Evolutionary conservation across 1,284 basidiomycete species (phyloP).

Genomic region (Rhodofomes roseus): DNA sequence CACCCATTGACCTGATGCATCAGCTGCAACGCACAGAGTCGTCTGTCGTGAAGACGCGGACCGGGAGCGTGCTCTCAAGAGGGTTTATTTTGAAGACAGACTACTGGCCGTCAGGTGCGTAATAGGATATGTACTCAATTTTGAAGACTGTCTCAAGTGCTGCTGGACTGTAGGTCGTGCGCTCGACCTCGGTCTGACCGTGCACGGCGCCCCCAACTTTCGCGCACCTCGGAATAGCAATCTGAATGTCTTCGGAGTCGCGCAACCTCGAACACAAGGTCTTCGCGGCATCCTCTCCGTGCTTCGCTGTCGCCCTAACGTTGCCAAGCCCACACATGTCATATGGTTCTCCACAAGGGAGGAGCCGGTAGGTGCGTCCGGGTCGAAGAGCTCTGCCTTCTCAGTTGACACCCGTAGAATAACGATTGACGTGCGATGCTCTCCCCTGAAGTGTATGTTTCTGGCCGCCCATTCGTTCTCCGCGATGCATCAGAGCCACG

Average conservation of each 20-base stretch:
- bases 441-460: constrained; percentile 72
- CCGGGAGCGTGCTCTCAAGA: constrained; percentile 85
- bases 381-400: neutral
- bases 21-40: constrained; percentile 61
- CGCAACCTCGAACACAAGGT: constrained; percentile 93
- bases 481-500: constrained; percentile 87
- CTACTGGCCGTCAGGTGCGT: constrained; percentile 79
- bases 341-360: constrained; percentile 86
- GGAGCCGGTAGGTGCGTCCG: constrained; percentile 64
- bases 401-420: constrained; percentile 5
- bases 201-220: constrained; percentile 96
- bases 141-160: neutral
- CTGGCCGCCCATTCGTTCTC: constrained; percentile 94
- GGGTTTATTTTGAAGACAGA: constrained; percentile 95
- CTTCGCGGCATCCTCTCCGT: constrained; percentile 90
- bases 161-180: constrained; percentile 61
- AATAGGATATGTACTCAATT: neutral
- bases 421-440: constrained; percentile 16
- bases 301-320: constrained; percentile 73
- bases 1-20: constrained; percentile 53
- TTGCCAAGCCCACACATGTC: constrained; percentile 60
- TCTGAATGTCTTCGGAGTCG: constrained; percentile 89
- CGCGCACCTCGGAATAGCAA: constrained; percentile 73
- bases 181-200: constrained; percentile 86
- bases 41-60: constrained; percentile 82